These are phyloP conservation scores for Antitrichia curtipendula DNA, from an alignment of 225 moss, liverwort and hornwort genomes.

Conservation along the genomic window DNA sequence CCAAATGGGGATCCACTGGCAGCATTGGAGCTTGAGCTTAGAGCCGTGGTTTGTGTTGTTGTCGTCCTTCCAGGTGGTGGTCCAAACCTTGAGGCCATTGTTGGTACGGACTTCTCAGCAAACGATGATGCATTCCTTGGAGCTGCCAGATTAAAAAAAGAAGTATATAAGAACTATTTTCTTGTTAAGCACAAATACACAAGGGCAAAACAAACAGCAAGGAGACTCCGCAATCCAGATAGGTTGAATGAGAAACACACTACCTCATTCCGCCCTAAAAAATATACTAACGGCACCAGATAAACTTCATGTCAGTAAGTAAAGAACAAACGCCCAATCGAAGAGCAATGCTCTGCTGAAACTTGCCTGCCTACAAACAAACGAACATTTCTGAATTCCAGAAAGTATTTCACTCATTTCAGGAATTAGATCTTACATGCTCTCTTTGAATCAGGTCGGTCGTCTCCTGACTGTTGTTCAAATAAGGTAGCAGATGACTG, in stretches of 20 bases:
- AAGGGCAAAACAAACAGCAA: neutral
- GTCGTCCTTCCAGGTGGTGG: conserved; percentile 30
- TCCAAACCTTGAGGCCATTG: conserved; percentile 44
- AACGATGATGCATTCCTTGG: conserved; percentile 28
- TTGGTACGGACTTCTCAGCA: conserved; percentile 33
- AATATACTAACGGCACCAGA: neutral
- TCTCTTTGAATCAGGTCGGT: conserved; percentile 47
- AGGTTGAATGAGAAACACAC: neutral
- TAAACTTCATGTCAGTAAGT: neutral
- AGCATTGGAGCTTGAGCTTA: conserved; percentile 7
- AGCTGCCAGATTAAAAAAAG: conserved; percentile 12
- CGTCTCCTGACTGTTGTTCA: conserved; percentile 31
- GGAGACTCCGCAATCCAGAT: neutral
- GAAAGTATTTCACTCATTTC: neutral
- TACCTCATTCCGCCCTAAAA: neutral
- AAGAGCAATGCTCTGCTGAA: neutral
- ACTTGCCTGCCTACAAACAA: neutral
- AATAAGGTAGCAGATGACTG: conserved; percentile 3
- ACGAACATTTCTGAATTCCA: neutral
- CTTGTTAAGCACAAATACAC: neutral
- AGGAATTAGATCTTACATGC: conserved; percentile 16
- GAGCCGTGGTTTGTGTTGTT: neutral
- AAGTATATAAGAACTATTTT: neutral
- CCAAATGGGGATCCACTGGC: conserved; percentile 5
- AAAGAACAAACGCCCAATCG: neutral